Evolutionary conservation across 2,329 filamentous ascomycete species (phyloP).

Genomic region (Ophioceras dolichostomum): DNA sequence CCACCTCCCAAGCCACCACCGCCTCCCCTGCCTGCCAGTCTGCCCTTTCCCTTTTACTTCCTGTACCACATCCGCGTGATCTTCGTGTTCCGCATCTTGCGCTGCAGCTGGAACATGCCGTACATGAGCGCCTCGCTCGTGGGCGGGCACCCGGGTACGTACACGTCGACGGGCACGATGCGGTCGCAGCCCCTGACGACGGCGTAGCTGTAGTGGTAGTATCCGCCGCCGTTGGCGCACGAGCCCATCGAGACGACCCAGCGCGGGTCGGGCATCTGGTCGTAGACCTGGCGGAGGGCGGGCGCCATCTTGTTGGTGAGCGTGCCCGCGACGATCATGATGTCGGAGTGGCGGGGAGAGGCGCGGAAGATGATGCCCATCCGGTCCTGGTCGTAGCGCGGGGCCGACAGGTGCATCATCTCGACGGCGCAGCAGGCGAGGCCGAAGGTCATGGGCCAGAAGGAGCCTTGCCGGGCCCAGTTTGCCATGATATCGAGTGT

Average conservation of each 20-base stretch:
- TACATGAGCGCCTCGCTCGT: constrained; percentile 35
- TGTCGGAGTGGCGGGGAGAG: constrained; percentile 76
- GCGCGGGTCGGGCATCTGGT: constrained; percentile 87
- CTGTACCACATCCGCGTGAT: constrained; percentile 37
- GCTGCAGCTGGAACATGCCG: constrained; percentile 55
- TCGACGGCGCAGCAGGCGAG: constrained; percentile 83
- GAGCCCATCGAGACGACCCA: constrained; percentile 68
- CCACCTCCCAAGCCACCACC: no score
- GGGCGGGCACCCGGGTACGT: constrained; percentile 51
- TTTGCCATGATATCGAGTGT: constrained; percentile 70
- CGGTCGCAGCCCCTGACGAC: constrained; percentile 54
- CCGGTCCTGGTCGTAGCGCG: constrained; percentile 80
- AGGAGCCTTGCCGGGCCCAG: constrained; percentile 73
- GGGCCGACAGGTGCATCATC: constrained; percentile 87
- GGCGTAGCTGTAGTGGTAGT: constrained; percentile 63
- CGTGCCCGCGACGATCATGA: constrained; percentile 90
- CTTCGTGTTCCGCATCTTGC: constrained; percentile 48
- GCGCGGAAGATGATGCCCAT: constrained; percentile 85
- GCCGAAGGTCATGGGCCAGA: constrained; percentile 84
- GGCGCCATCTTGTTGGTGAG: constrained; percentile 96
- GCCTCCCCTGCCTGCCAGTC: no score
- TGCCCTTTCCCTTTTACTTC: no score
- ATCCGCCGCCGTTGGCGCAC: constrained; percentile 60
- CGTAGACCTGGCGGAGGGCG: constrained; percentile 80
- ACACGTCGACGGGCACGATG: constrained; percentile 56